These are phyloP conservation scores for Oehlia diaphana DNA, from an alignment of 192 early-diverging fungal species.

Conservation along the genomic window DNA sequence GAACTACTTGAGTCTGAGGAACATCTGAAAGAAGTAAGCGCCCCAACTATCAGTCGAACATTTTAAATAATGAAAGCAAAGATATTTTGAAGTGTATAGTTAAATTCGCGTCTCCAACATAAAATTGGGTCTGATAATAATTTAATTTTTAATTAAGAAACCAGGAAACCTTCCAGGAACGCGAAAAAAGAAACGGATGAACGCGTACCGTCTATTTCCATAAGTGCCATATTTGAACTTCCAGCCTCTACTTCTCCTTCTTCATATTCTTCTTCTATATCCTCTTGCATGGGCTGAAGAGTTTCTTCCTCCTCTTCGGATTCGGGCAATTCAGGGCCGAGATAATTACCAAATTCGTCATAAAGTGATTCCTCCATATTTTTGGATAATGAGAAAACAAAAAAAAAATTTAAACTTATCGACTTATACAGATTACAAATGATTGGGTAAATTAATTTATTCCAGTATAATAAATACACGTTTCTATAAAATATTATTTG, in stretches of 20 bases:
- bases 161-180: not conserved
- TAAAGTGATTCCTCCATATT: slow-evolving; percentile 79
- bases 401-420: too few species aligned
- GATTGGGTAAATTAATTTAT: too few species aligned
- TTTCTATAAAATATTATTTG: not conserved
- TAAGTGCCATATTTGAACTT: slow-evolving; percentile 49
- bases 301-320: slow-evolving; percentile 55
- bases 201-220: slow-evolving; percentile 66
- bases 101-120: slow-evolving; percentile 13
- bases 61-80: not conserved
- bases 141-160: not conserved
- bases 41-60: slow-evolving; percentile 25
- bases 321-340: slow-evolving; percentile 90
- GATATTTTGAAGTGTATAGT: not conserved
- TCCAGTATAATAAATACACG: too few species aligned
- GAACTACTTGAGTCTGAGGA: slow-evolving; percentile 75
- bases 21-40: slow-evolving; percentile 44
- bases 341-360: slow-evolving; percentile 98
- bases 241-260: slow-evolving; percentile 52
- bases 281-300: slow-evolving; percentile 34
- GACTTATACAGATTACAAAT: too few species aligned
- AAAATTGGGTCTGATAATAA: not conserved
- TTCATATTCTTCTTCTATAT: slow-evolving; percentile 33
- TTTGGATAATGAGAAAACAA: not conserved
- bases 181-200: not conserved